Evolutionary conservation across 208 protist species (phyloP).

Genomic region (Trypanosoma boissoni): DNA sequence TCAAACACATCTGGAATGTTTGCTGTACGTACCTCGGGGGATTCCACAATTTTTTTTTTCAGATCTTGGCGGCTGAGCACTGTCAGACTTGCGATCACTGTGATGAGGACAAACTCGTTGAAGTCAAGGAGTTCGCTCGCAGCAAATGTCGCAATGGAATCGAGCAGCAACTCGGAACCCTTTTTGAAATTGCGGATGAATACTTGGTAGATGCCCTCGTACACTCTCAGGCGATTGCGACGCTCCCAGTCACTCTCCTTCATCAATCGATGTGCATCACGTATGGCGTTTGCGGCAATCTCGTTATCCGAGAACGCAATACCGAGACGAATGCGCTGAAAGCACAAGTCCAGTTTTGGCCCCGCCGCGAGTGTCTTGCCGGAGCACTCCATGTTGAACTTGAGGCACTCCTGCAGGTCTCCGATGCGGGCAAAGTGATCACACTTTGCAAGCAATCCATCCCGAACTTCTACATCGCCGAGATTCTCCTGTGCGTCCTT

Average conservation of each 20-base stretch:
- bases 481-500: conserved; percentile 95
- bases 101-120: conserved; percentile 95
- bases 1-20: conserved; percentile 88
- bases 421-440: conserved; percentile 94
- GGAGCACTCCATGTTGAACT: conserved; percentile 87
- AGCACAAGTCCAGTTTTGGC: conserved; percentile 96
- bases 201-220: conserved; percentile 96
- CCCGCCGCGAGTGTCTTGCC: conserved; percentile 94
- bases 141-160: conserved; percentile 97
- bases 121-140: conserved; percentile 94
- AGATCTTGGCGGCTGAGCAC: conserved; percentile 88
- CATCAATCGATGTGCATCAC: conserved; percentile 92
- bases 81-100: conserved; percentile 87
- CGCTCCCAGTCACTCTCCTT: conserved; percentile 99
- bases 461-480: conserved; percentile 97
- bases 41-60: conserved; percentile 89
- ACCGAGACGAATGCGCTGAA: conserved; percentile 95
- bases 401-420: conserved; percentile 93
- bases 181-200: conserved; percentile 94
- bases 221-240: conserved; percentile 98
- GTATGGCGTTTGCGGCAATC: conserved; percentile 89
- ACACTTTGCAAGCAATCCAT: conserved; percentile 91
- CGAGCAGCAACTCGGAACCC: conserved; percentile 93
- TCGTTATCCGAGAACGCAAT: conserved; percentile 95
- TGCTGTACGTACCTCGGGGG: conserved; percentile 89